A percentile compares a stretch with the other conserved stretches of the same genome.
Conservation (phyloP, 305 asterid genomes). For the Galium porrigens region DNA sequence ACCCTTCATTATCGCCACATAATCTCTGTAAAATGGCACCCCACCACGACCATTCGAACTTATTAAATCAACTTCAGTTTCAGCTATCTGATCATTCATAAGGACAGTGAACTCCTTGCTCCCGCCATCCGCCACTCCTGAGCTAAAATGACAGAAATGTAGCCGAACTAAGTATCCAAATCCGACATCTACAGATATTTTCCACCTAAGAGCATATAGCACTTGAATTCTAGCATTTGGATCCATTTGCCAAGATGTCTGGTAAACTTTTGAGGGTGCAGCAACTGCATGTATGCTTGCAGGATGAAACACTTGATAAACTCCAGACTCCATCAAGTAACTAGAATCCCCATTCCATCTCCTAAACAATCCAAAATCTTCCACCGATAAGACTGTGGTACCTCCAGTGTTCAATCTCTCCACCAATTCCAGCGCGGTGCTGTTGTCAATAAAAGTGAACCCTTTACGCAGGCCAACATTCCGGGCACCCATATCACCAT, state of each 20-base stretch:
- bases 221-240: neutral
- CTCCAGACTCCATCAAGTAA: conserved; percentile 26
- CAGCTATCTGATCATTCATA: conserved; percentile 36
- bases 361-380: conserved; percentile 40
- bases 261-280: conserved; percentile 38
- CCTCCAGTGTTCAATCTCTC: conserved; percentile 48
- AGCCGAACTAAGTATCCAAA: conserved; percentile 48
- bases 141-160: conserved; percentile 29
- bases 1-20: conserved; percentile 36
- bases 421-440: conserved; percentile 40
- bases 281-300: conserved; percentile 11
- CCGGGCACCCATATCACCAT: conserved; percentile 32
- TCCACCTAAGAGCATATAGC: conserved; percentile 29
- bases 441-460: conserved; percentile 33
- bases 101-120: conserved; percentile 21
- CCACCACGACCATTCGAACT: conserved; percentile 21
- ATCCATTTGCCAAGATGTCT: conserved; percentile 28
- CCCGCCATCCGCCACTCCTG: conserved; percentile 8
- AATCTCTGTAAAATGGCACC: conserved; percentile 31
- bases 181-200: conserved; percentile 39
- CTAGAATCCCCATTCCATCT: conserved; percentile 36
- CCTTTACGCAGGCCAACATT: conserved; percentile 35
- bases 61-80: conserved; percentile 20
- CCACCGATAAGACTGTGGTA: conserved; percentile 28
- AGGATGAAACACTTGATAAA: conserved; percentile 16